These are phyloP conservation scores for Sugiyamaella lignohabitans DNA, from an alignment of 805 yeast genomes.

Conservation along the genomic window DNA sequence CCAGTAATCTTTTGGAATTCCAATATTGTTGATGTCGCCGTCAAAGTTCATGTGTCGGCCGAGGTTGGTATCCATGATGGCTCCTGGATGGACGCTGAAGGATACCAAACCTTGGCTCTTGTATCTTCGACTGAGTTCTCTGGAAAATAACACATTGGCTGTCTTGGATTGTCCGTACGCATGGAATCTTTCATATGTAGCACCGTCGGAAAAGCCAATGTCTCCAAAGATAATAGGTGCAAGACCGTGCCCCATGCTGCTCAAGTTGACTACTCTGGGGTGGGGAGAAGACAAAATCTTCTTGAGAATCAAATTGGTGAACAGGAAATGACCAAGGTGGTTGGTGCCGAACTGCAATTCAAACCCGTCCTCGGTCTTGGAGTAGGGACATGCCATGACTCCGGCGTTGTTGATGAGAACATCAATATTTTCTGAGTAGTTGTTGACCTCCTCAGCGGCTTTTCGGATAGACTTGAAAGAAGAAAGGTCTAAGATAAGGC, in stretches of 20 bases:
- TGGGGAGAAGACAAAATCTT: constrained; percentile 4
- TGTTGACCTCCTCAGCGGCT: constrained; percentile 17
- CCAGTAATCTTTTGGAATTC: constrained; percentile 8
- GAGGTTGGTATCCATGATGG: constrained; percentile 10
- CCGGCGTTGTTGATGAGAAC: constrained; percentile 74
- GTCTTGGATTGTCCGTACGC: constrained; percentile 14
- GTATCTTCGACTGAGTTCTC: constrained; percentile 5
- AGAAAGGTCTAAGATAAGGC: constrained; percentile 15
- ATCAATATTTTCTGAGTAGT: constrained; percentile 36
- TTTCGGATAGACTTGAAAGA: constrained; percentile 11
- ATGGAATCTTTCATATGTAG: constrained; percentile 5
- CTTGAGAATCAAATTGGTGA: constrained; percentile 40
- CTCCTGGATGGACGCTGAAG: constrained; percentile 14
- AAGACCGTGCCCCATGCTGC: constrained; percentile 8
- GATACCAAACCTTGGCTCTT: constrained; percentile 5
- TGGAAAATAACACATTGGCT: constrained; percentile 11
- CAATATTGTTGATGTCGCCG: background rate
- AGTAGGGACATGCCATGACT: constrained; percentile 67
- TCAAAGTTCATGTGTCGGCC: constrained; percentile 6
- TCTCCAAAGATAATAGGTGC: constrained; percentile 14
- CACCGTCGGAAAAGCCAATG: constrained; percentile 7
- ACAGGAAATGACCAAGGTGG: constrained; percentile 65
- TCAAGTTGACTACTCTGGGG: constrained; percentile 9
- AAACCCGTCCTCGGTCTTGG: constrained; percentile 58
- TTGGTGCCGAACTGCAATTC: constrained; percentile 78